Evolutionary conservation across 257 asterid species (phyloP).

Genomic region (Orobanche coerulescens): DNA sequence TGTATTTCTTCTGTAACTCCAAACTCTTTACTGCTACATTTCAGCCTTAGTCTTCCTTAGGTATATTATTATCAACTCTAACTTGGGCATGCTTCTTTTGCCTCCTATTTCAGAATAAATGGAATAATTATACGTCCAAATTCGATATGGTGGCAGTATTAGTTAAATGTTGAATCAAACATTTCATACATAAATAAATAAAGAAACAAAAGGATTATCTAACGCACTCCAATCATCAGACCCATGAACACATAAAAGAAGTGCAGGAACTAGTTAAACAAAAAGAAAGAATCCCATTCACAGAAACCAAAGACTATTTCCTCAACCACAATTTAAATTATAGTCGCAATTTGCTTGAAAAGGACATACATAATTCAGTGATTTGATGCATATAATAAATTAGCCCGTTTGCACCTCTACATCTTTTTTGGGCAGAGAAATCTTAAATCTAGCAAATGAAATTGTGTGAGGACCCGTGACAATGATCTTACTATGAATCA

Average conservation of each 20-base stretch:
- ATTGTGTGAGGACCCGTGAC: not conserved
- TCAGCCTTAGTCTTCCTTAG: not conserved
- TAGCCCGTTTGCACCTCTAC: not conserved
- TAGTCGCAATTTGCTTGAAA: not conserved
- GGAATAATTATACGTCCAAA: not conserved
- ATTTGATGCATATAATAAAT: not conserved
- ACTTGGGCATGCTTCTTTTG: not conserved
- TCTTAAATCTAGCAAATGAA: not conserved
- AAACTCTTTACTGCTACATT: not conserved
- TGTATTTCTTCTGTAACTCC: not conserved
- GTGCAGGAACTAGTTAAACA: not conserved
- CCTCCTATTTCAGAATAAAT: not conserved
- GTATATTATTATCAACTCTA: not conserved
- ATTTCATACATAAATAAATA: not conserved
- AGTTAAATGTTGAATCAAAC: not conserved
- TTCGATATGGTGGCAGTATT: not conserved
- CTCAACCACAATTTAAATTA: constrained; percentile 10
- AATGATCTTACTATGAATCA: not conserved
- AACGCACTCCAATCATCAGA: not conserved
- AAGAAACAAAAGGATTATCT: not conserved
- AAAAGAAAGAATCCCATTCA: not conserved
- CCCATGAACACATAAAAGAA: not conserved
- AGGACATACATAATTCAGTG: constrained; percentile 1
- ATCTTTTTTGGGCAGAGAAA: not conserved
- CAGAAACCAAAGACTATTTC: not conserved